Conservation (phyloP, 306 rosid genomes). For the Astragalus membranaceus region DNA sequence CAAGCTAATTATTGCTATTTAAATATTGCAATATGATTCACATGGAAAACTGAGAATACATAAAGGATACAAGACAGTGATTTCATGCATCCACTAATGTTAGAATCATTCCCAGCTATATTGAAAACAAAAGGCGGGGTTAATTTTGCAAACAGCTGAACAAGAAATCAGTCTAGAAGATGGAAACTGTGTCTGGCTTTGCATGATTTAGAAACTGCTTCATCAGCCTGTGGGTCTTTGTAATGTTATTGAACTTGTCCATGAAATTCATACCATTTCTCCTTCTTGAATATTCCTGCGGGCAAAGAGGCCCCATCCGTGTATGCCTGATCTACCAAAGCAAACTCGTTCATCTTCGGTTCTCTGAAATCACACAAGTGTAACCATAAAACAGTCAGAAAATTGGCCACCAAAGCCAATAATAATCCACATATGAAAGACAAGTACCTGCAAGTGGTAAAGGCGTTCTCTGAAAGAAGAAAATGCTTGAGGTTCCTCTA, state of each 20-base stretch:
- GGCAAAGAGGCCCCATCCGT: slow-evolving; percentile 99
- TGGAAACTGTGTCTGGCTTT: no score
- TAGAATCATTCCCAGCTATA: slow-evolving; percentile 6
- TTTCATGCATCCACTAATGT: not conserved
- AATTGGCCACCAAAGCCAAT: slow-evolving; percentile 8
- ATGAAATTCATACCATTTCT: slow-evolving; percentile 67
- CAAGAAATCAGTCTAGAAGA: no score
- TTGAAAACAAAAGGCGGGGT: no score
- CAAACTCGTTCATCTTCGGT: slow-evolving; percentile 90
- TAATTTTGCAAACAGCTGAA: no score
- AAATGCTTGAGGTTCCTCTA: slow-evolving; percentile 58
- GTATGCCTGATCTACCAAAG: slow-evolving; percentile 98
- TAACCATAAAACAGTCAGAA: slow-evolving; percentile 30
- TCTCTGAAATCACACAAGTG: slow-evolving; percentile 47
- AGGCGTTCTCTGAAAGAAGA: slow-evolving; percentile 96
- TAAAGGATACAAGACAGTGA: not conserved
- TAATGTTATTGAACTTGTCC: not conserved
- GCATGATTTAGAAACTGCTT: no score
- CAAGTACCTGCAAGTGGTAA: slow-evolving; percentile 69
- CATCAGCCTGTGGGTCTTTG: no score
- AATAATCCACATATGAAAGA: slow-evolving; percentile 12
- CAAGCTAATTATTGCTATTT: slow-evolving; percentile 1
- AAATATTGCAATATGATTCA: not conserved
- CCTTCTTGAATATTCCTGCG: slow-evolving; percentile 95
- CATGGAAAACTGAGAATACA: not conserved